phyloP scores from a whole-genome alignment of 2,329 filamentous ascomycete genomes.

The Colletotrichum euphorbiae region DNA sequence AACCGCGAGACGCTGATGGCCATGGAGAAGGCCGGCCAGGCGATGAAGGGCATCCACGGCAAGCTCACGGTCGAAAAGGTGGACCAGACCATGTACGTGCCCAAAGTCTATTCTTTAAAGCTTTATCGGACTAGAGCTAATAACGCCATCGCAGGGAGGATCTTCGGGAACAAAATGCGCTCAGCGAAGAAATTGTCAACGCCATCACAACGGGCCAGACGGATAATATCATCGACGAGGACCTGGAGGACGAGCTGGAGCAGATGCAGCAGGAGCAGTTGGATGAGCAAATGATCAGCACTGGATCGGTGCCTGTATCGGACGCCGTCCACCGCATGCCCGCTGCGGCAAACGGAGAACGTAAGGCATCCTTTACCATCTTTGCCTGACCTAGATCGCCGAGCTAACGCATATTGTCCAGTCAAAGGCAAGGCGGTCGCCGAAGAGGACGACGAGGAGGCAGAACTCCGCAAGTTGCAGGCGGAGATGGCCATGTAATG shows the following conservation, averaged over 20 bases:
- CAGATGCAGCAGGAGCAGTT: slow-evolving; percentile 90
- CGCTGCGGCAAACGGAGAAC: slow-evolving; percentile 76
- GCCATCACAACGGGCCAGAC: slow-evolving; percentile 81
- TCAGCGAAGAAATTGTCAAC: slow-evolving; percentile 91
- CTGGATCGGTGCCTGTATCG: slow-evolving; percentile 83
- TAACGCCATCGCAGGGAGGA: slow-evolving; percentile 73
- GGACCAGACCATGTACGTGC: slow-evolving; percentile 88
- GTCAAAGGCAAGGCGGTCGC: slow-evolving; percentile 63
- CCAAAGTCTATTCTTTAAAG: not conserved
- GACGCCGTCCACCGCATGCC: slow-evolving; percentile 84
- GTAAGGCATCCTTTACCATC: slow-evolving; percentile 57
- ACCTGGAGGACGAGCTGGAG: slow-evolving; percentile 87
- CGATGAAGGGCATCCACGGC: slow-evolving; percentile 94
- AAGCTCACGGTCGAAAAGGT: slow-evolving; percentile 94
- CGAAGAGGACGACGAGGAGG: slow-evolving; percentile 95
- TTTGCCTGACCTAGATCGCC: not conserved
- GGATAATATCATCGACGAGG: slow-evolving; percentile 83
- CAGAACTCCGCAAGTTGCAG: slow-evolving; percentile 90
- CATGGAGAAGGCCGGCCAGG: slow-evolving; percentile 90
- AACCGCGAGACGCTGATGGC: slow-evolving; percentile 95
- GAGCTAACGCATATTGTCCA: slow-evolving; percentile 43
- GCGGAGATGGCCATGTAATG: slow-evolving; percentile 95
- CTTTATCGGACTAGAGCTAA: slow-evolving; percentile 14
- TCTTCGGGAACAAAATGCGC: slow-evolving; percentile 89
- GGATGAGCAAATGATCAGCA: slow-evolving; percentile 93